Conservation (phyloP, 2,329 filamentous ascomycete species). For the Colletotrichum phormii region DNA sequence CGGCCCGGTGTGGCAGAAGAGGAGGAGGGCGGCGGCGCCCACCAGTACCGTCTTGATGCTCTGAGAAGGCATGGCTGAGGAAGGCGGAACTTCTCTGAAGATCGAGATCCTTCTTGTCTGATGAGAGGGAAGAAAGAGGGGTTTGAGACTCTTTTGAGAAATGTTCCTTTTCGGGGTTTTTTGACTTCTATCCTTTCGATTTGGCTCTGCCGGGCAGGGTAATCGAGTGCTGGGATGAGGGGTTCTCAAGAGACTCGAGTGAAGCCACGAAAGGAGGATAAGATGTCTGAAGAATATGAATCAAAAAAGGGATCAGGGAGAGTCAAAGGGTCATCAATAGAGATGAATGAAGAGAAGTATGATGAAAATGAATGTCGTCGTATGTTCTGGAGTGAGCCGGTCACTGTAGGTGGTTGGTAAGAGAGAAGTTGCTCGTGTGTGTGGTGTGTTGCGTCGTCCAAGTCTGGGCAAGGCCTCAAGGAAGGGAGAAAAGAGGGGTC, state of each 20-base stretch:
- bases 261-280: neutral
- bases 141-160: neutral
- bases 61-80: conserved; percentile 27
- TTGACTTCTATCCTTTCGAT: neutral
- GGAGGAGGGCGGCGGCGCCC: conserved; percentile 21
- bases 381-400: conserved; percentile 8
- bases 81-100: neutral
- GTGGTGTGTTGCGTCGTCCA: conserved; percentile 2
- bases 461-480: conserved; percentile 1
- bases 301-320: conserved; percentile 22
- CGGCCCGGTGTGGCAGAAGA: conserved; percentile 38
- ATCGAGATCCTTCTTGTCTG: conserved; percentile 1
- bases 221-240: neutral
- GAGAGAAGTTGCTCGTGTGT: neutral
- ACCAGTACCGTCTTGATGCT: conserved; percentile 25
- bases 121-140: neutral
- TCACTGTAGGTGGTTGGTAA: conserved; percentile 26
- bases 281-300: conserved; percentile 24
- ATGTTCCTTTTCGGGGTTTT: neutral
- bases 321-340: conserved; percentile 26
- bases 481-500: neutral
- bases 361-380: conserved; percentile 15
- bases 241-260: neutral
- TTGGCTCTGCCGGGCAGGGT: neutral
- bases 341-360: conserved; percentile 2